Evolutionary conservation across 352 stramenopile genomes (phyloP).

Genomic region (Halophytophthora batemanensis): DNA sequence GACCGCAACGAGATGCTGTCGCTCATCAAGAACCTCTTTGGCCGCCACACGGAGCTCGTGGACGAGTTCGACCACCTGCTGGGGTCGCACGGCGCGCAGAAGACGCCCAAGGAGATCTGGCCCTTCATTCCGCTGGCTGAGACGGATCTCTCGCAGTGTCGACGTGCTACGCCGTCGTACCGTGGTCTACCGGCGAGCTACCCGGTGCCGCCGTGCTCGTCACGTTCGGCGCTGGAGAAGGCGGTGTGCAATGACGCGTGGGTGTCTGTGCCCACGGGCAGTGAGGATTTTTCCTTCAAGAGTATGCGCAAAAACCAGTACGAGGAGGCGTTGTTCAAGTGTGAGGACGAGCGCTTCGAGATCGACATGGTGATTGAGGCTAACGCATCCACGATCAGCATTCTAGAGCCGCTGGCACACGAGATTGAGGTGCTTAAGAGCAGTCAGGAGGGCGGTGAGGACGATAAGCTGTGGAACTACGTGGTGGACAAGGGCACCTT

Average conservation of each 20-base stretch:
- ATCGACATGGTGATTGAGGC: conserved; percentile 96
- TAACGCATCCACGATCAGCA: conserved; percentile 93
- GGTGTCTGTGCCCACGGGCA: conserved; percentile 97
- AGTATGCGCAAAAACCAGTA: conserved; percentile 99
- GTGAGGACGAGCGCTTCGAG: conserved; percentile 97
- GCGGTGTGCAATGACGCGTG: conserved; percentile 95
- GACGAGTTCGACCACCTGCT: conserved; percentile 79
- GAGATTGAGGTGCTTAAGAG: conserved; percentile 91
- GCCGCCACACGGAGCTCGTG: conserved; percentile 78
- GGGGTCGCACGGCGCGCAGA: conserved; percentile 71
- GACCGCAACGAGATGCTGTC: conserved; percentile 87
- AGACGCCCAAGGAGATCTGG: conserved; percentile 88
- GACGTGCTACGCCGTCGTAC: conserved; percentile 95
- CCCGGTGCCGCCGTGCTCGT: conserved; percentile 95
- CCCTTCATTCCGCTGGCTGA: conserved; percentile 90
- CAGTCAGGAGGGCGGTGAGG: conserved; percentile 52
- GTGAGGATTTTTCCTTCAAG: conserved; percentile 98
- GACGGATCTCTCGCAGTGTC: conserved; percentile 89
- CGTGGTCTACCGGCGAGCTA: conserved; percentile 96
- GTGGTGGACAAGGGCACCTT: conserved; percentile 95
- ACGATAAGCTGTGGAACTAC: conserved; percentile 84
- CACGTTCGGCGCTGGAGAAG: conserved; percentile 89
- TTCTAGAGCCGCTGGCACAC: conserved; percentile 94
- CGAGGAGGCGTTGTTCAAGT: conserved; percentile 98
- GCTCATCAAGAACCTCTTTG: conserved; percentile 87